Conservation (phyloP, 2,329 filamentous ascomycete genomes). For the Hymenoscyphus fructigenus region DNA sequence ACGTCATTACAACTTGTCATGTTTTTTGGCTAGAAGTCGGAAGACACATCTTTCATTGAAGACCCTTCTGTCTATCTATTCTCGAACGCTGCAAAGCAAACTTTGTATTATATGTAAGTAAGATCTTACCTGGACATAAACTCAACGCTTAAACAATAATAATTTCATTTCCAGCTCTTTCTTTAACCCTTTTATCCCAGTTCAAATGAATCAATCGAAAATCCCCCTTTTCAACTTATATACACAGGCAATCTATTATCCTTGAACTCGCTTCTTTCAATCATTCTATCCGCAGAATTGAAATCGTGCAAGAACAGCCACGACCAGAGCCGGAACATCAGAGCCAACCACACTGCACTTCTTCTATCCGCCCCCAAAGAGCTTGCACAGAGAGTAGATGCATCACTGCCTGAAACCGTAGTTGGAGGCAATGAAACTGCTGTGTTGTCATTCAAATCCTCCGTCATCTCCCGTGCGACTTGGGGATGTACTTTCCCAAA, state of each 20-base stretch:
- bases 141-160: too few species aligned
- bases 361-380: not conserved
- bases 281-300: slow-evolving; percentile 15
- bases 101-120: too few species aligned
- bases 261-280: slow-evolving; percentile 14
- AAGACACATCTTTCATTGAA: too few species aligned
- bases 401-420: not conserved
- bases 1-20: too few species aligned
- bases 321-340: slow-evolving; percentile 29
- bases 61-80: too few species aligned
- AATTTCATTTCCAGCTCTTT: too few species aligned
- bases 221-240: slow-evolving; percentile 8
- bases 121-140: too few species aligned
- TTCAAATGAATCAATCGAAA: not conserved
- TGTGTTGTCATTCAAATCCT: not conserved
- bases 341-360: slow-evolving; percentile 18
- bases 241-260: slow-evolving; percentile 17
- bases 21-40: too few species aligned
- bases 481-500: not conserved
- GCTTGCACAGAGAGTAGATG: slow-evolving; percentile 2
- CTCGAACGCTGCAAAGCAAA: too few species aligned
- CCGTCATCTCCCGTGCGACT: not conserved
- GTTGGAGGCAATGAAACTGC: not conserved
- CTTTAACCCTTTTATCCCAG: too few species aligned
- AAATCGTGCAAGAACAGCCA: slow-evolving; percentile 23